phyloP scores from a whole-genome alignment of 2,329 filamentous ascomycete species.

The Ascochyta rabiei region DNA sequence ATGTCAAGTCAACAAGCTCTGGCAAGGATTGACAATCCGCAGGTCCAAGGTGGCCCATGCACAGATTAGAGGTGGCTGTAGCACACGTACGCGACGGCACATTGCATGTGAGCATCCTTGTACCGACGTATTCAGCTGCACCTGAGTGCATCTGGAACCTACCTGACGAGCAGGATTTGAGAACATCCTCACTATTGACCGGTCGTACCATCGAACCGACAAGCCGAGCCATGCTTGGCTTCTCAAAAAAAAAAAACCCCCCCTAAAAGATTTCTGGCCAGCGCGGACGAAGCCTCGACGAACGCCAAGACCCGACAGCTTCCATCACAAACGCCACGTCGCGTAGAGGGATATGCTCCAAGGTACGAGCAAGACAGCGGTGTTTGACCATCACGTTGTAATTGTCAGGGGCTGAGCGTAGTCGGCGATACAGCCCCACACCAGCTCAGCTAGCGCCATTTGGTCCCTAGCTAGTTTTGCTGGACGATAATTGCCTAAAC shows the following conservation, averaged over 20 bases:
- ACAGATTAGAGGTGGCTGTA: conserved; percentile 5
- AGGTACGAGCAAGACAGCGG: neutral
- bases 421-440: conserved; percentile 6
- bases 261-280: neutral
- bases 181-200: neutral
- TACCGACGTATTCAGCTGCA: conserved; percentile 1
- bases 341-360: conserved; percentile 3
- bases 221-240: conserved; percentile 10
- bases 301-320: neutral
- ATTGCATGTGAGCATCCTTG: conserved; percentile 4
- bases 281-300: neutral
- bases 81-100: conserved; percentile 7
- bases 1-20: conserved; percentile 1
- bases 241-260: neutral
- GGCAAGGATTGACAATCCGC: conserved; percentile 6
- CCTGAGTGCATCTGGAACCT: conserved; percentile 1
- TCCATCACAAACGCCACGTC: conserved; percentile 2
- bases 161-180: neutral
- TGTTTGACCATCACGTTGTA: conserved; percentile 2
- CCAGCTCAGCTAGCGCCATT: neutral
- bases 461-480: conserved; percentile 1
- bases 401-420: conserved; percentile 2
- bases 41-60: conserved; percentile 8
- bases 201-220: neutral
- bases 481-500: conserved; percentile 1